Evolutionary conservation across 2,329 filamentous ascomycete species (phyloP).

Genomic region (Fusarium sp.): DNA sequence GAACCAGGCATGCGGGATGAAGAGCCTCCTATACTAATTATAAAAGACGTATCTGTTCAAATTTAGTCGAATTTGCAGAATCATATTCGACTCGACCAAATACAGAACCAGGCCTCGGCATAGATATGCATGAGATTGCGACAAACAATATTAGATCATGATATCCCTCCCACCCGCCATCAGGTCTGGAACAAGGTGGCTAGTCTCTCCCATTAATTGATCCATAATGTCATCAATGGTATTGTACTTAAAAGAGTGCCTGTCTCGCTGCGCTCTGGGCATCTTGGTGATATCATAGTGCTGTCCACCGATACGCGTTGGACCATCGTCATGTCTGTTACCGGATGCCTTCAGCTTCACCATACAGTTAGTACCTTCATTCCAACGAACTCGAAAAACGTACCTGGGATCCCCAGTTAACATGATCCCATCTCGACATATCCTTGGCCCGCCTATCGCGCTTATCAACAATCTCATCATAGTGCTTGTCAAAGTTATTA

Average conservation of each 20-base stretch:
- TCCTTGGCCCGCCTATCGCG: neutral
- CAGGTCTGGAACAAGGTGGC: neutral
- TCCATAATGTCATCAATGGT: neutral
- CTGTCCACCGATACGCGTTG: slow-evolving; percentile 4
- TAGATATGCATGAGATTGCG: neutral
- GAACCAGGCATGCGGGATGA: accelerated
- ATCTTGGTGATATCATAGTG: slow-evolving; percentile 21
- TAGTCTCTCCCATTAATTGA: neutral
- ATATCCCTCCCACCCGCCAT: neutral
- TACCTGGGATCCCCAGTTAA: slow-evolving; percentile 19
- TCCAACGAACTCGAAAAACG: accelerated
- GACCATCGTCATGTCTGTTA: neutral
- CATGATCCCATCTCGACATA: slow-evolving; percentile 14
- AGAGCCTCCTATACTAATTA: neutral
- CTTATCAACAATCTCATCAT: neutral
- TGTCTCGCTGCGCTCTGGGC: neutral
- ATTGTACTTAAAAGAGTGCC: neutral
- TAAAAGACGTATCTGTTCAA: neutral
- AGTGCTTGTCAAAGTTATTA: neutral
- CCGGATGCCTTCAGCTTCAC: neutral
- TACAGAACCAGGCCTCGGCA: too few species aligned
- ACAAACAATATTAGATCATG: neutral
- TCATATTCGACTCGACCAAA: neutral
- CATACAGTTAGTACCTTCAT: neutral
- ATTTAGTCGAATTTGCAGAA: neutral